Base-by-base conservation (phyloP, 345 rosid species). In the Populus ilicifolia region DNA sequence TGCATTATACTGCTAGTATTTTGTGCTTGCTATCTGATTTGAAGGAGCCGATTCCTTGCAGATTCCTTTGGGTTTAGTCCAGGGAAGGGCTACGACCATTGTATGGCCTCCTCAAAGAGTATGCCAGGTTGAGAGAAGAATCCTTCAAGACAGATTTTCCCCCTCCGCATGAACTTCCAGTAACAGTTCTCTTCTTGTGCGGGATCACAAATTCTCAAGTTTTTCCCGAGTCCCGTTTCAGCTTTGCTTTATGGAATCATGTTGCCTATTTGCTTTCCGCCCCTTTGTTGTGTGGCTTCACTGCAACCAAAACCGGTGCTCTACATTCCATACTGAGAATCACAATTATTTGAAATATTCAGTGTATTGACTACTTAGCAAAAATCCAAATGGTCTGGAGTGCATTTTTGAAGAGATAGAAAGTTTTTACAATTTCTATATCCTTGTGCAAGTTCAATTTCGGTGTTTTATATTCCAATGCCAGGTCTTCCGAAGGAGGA, bases 21-120 rank as follows among this genome's bases (percentile, higher is more conserved):
- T 29, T 23, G 29, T 4, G 11, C 56, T 20, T n/a, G 12, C 44
- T 39, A 0, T 21, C 30, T 72, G 72, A 79, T 61, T n/a, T 35
- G 33, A 78, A 61, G 44, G 5, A 46, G 74, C 38, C 75, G 7
- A 29, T 61, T 70, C 38, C 46, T 43, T 79, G 84, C 91, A 95
- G 99, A 86, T 93, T 72, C 97, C 99, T 66, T 75, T 95, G 84
- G 99, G 96, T 71, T 83, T 91, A 81, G 74, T 90, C 63, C 84
- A 78, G 30, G 99, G 97, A 80, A 86, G 94, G 80, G 93, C 82
- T 54, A 88, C 91, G 35, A 89, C 84, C 80, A 64, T 92, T 1
- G 81, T 93, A 29, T 92, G 97, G 99, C 98, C 99, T 59, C 97
- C 98, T 46, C 85, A 83, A 56, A 86, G 98, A 83, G 50, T 90